Conservation (phyloP, 306 rosid species). For the Quillaja saponaria region DNA sequence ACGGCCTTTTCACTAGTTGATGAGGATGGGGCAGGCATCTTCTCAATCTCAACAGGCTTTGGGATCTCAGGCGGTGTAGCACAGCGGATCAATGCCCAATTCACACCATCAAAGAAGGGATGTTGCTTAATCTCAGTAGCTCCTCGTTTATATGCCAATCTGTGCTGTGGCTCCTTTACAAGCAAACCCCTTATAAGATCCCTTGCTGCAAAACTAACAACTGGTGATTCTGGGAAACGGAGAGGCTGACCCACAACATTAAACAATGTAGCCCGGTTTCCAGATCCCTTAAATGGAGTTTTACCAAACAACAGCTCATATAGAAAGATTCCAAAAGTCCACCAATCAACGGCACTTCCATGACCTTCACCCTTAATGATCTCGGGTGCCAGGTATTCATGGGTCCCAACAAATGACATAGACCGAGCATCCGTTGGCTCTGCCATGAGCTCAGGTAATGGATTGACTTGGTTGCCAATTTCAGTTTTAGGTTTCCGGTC, state of each 20-base stretch:
- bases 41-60: conserved; percentile 75
- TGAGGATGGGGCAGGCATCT: conserved; percentile 68
- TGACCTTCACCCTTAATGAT: conserved; percentile 97
- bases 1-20: conserved; percentile 63
- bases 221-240: conserved; percentile 89
- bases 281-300: conserved; percentile 96
- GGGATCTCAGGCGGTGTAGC: conserved; percentile 99
- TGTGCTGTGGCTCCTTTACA: conserved; percentile 86
- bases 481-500: conserved; percentile 77
- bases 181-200: conserved; percentile 93
- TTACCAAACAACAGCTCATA: conserved; percentile 91
- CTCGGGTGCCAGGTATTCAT: conserved; percentile 96
- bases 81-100: conserved; percentile 95
- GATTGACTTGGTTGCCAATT: conserved; percentile 86
- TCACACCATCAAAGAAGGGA: conserved; percentile 96
- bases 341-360: conserved; percentile 99
- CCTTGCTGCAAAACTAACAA: conserved; percentile 90
- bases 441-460: conserved; percentile 90
- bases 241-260: conserved; percentile 91
- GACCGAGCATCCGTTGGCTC: conserved; percentile 99
- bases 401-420: conserved; percentile 97
- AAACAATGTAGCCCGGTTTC: conserved; percentile 84
- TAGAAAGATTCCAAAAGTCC: conserved; percentile 95
- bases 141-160: conserved; percentile 88
- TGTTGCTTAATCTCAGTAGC: conserved; percentile 96